Evolutionary conservation across 139 green algal genomes (phyloP).

Genomic region (Chlorella sorokiniana): DNA sequence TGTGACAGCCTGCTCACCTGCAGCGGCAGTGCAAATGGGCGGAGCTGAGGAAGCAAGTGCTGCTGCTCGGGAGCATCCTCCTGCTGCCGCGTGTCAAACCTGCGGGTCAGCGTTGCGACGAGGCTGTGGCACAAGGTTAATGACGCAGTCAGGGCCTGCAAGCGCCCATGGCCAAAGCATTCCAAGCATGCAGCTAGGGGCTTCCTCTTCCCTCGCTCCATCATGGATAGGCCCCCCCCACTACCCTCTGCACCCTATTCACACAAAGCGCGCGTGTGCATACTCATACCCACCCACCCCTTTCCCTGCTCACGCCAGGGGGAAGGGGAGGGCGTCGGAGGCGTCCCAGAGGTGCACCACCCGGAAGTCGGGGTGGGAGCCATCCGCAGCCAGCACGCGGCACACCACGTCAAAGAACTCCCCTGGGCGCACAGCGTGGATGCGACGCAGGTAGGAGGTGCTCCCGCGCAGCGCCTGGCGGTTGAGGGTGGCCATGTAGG

Average conservation of each 20-base stretch:
- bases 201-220: no score
- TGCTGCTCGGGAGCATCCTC: neutral
- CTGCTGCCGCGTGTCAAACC: slow-evolving; percentile 16
- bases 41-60: neutral
- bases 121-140: neutral
- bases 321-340: slow-evolving; percentile 45
- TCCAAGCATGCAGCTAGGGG: no score
- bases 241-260: neutral
- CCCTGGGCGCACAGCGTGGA: slow-evolving; percentile 30
- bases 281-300: no score
- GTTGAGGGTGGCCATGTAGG: slow-evolving; percentile 1
- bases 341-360: slow-evolving; percentile 53
- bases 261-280: no score
- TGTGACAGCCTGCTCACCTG: slow-evolving; percentile 4
- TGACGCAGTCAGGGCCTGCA: neutral
- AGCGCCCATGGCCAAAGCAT: neutral
- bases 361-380: neutral
- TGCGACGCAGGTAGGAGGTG: slow-evolving; percentile 39
- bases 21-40: slow-evolving; percentile 16
- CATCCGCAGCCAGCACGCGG: slow-evolving; percentile 24
- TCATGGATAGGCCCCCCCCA: no score
- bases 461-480: neutral
- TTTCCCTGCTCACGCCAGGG: neutral
- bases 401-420: slow-evolving; percentile 43
- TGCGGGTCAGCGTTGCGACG: neutral